phyloP scores from a whole-genome alignment of 345 rosid genomes.

The Eucalyptus guilfoylei region DNA sequence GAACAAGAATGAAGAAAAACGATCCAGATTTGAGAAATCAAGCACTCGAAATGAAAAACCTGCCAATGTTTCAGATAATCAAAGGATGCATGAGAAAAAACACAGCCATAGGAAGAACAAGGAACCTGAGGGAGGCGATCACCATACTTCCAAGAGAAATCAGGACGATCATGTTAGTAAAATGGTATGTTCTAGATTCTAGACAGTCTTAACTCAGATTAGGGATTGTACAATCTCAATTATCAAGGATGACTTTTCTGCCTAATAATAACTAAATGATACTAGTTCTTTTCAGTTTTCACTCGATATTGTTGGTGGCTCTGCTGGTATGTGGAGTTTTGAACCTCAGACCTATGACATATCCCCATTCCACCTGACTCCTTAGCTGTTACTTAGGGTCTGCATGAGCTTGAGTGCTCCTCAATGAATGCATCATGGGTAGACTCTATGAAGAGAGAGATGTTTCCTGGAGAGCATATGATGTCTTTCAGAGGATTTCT shows the following conservation, averaged over 20 bases:
- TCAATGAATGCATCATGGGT: not conserved
- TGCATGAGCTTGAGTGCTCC: not conserved
- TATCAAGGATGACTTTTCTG: not conserved
- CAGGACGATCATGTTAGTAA: slow-evolving; percentile 51
- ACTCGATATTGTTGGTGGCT: not conserved
- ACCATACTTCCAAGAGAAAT: slow-evolving; percentile 41
- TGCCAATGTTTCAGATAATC: slow-evolving; percentile 39
- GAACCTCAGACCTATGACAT: not conserved
- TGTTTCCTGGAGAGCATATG: not conserved
- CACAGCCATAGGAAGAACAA: slow-evolving; percentile 47
- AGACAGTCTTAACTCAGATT: not conserved
- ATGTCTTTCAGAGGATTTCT: not conserved
- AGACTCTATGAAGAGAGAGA: not conserved
- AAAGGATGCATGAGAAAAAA: slow-evolving; percentile 48
- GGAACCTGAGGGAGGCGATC: slow-evolving; percentile 56
- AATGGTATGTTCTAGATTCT: slow-evolving; percentile 50
- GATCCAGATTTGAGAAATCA: slow-evolving; percentile 61
- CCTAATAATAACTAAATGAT: not conserved
- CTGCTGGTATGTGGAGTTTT: not conserved
- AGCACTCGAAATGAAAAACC: slow-evolving; percentile 42
- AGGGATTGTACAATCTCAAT: not conserved
- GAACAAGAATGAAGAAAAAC: slow-evolving; percentile 41
- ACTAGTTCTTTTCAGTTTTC: not conserved
- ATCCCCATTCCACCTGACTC: not conserved
- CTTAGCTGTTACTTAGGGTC: not conserved